Base-by-base conservation (phyloP, 139 green algal species). In the Chlamydomonas incerta region DNA sequence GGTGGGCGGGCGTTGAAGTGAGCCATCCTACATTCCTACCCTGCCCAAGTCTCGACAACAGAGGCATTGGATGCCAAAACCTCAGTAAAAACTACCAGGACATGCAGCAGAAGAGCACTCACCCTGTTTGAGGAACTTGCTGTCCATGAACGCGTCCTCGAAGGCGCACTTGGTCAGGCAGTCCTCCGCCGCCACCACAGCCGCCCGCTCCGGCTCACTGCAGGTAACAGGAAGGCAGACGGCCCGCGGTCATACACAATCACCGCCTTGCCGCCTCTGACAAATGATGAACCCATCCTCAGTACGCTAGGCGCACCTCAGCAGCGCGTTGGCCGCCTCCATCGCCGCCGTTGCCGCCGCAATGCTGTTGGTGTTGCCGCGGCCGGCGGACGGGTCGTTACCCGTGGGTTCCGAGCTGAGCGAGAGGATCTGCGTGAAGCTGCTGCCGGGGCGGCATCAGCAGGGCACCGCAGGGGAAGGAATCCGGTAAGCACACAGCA, bases 91-190 rank as follows among this genome's bases (percentile, higher is more conserved):
- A n/a, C n/a, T n/a, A n/a, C n/a, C n/a, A n/a, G n/a, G n/a, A n/a
- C n/a, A n/a, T n/a, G n/a, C n/a, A n/a, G n/a, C n/a, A n/a, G n/a
- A n/a, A n/a, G n/a, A 20, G 75, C 2, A 31, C 82, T 29, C 77
- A 88, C 88, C 88, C 71, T 87, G 73, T 37, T 94, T 86, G 73
- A 99, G 89, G 90, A 98, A 98, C 88, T 97, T 96, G 85, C 88
- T 94, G 85, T 98, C 96, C 14, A 90, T 90, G 83, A 99, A 97
- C 4, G 98, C 77, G 37, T 98, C 94, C 29, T 96, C 93, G n/a
- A 99, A 93, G 29, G 85, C 88, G 87, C 95, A 98, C 15, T 58
- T 29, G 8, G 23, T 33, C 57, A 90, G 37, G 87, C 86, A 90
- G 26, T 35, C 87, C 46, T 63, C 87, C 68, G 50, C 75, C 60